Evolutionary conservation across 305 asterid species (phyloP), one percentile per base, ranked within the genome.

Genomic region (Plantago rigida): DNA sequence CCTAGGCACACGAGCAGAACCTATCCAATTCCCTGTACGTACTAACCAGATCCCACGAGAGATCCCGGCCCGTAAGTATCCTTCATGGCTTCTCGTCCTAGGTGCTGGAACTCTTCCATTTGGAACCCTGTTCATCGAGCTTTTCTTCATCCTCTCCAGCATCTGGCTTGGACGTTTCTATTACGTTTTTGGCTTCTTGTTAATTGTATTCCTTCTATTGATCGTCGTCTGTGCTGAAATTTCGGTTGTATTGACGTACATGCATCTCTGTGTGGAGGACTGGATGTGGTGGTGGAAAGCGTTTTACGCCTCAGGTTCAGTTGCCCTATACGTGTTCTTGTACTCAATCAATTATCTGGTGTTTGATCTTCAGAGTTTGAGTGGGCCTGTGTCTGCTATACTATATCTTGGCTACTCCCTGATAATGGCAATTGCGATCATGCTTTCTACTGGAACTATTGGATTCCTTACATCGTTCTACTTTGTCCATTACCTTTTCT

Each of bases 221-320:
- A 81, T 79, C 13, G 60, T 70, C 4, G 88, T 79, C 7, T 77
- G 88, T 67, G 82, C 72, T n/a, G 83, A 82, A 67, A 83, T 79
- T 26, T 82, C 88, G 0, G 80, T 82, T 0, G 83, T 82, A 14
- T 75, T 82, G 9, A 82, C 85, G 0, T 79, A 82, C 73, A 79
- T 82, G 85, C 83, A 80, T 73, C 76, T 82, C 5, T 79, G 88
- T 29, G 81, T 75, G 12, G 88, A 82, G 76, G 87, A 82, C 47
- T 82, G 87, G 85, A 76, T 67, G 84, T 82, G 85, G 87, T 82
- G 87, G 87, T 82, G 87, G 87, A 82, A 82, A 58, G 81, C 87
- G 5, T 82, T 82, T 71, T 82, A 60, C 39, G 85, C 85, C 1
- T 82, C 87, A 0, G 85, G 87, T 34, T 82, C 87, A 3, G 85